phyloP scores from a whole-genome alignment of 257 asterid genomes.

The Capsicum pubescens region DNA sequence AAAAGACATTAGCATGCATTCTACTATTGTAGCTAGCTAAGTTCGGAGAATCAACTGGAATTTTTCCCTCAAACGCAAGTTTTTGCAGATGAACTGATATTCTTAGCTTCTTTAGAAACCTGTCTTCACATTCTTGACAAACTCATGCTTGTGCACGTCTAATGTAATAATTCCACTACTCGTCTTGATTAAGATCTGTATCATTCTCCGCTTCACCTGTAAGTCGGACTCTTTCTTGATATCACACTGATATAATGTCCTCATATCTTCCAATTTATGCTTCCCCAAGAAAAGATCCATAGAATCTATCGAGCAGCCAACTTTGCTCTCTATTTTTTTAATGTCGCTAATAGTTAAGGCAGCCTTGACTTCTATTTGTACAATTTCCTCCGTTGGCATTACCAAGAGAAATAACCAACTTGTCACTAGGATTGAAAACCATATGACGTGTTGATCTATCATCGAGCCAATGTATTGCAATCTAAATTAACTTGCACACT shows the following conservation, averaged over 20 bases:
- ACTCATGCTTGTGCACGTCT: slow-evolving; percentile 15
- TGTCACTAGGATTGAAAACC: slow-evolving; percentile 12
- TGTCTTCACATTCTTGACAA: slow-evolving; percentile 29
- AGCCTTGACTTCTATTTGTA: slow-evolving; percentile 25
- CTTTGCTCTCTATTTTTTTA: slow-evolving; percentile 36
- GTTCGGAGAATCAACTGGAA: slow-evolving; percentile 10
- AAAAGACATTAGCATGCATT: not conserved
- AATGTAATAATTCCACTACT: not conserved
- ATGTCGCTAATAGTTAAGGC: slow-evolving; percentile 30
- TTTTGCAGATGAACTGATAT: slow-evolving; percentile 31
- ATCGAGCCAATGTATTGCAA: not conserved
- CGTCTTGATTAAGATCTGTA: not conserved
- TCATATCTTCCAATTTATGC: slow-evolving; percentile 16
- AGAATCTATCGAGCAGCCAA: slow-evolving; percentile 24
- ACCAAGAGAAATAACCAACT: slow-evolving; percentile 26
- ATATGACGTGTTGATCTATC: slow-evolving; percentile 34
- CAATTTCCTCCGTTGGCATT: slow-evolving; percentile 27
- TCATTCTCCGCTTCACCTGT: not conserved
- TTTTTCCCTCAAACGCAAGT: slow-evolving; percentile 32
- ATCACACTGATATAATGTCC: slow-evolving; percentile 20
- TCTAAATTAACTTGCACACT: not conserved
- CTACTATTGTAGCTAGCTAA: slow-evolving; percentile 37
- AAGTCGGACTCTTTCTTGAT: not conserved
- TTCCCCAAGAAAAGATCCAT: slow-evolving; percentile 12
- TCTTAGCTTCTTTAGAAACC: slow-evolving; percentile 22